These are phyloP conservation scores for Botrytis aclada DNA, from an alignment of 2,329 filamentous ascomycete species.

Conservation along the genomic window DNA sequence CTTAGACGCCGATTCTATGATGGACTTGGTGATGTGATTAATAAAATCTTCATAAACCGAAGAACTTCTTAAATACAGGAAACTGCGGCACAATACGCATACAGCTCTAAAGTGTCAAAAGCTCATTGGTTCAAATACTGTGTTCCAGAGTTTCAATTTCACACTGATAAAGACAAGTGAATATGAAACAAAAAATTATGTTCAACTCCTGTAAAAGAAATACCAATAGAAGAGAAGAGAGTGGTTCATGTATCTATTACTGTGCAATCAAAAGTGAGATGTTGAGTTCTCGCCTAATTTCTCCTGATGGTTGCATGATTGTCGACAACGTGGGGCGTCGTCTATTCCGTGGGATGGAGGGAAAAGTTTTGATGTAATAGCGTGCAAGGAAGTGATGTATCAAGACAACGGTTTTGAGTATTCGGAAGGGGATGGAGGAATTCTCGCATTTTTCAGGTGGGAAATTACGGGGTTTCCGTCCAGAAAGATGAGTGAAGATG, in stretches of 20 bases:
- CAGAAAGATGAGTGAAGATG: not conserved
- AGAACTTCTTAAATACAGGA: not conserved
- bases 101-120: not conserved
- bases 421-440: not conserved
- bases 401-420: not conserved
- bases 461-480: not conserved
- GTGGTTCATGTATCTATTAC: not conserved
- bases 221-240: not conserved
- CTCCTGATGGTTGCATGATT: not conserved
- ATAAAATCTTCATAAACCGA: not conserved
- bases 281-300: not conserved
- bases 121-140: not conserved
- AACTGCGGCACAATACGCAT: not conserved
- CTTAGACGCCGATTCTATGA: too few relatives aligned
- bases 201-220: not conserved
- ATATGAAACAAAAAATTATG: not conserved
- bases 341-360: fast-evolving
- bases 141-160: not conserved
- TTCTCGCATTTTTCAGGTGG: not conserved
- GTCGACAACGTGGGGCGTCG: not conserved
- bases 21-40: not conserved
- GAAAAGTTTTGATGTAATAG: not conserved
- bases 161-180: not conserved
- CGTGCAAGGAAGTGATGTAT: fast-evolving
- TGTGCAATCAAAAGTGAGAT: not conserved